Base-by-base conservation (phyloP, 1,284 basidiomycete genomes). In the Cryptococcus maquisensis region DNA sequence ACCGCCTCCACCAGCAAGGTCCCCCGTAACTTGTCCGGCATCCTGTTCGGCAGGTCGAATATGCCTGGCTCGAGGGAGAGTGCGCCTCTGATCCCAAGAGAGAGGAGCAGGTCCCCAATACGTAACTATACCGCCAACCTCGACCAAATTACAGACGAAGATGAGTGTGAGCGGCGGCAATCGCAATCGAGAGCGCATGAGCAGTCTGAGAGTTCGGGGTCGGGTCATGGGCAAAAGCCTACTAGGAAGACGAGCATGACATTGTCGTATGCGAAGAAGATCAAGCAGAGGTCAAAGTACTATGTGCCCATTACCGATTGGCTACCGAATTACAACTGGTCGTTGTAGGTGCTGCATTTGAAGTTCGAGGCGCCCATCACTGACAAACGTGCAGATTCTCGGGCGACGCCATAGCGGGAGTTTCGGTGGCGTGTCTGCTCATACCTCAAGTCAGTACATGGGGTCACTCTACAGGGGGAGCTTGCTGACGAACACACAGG, bases 401-500 rank as follows among this genome's bases (percentile, higher is more conserved):
- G 8, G 90, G 90, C 12, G 92, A 96, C 73, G 64, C 90, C 8
- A 79, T 90, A 0, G 89, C 90, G 13, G 93, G 91, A 4, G 67
- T 93, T 16, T 93, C 92, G 0, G 84, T 78, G 6, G 88, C 92
- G 8, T 90, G 87, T 57, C 85, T 96, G 77, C 81, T 96, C 46
- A 89, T 96, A 61, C 93, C 93, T 3, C 90, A 92, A 72, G 90
- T 72, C 46, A 28, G 67, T 48, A 13, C 2, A 13, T 16, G 15
- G n/a, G 4, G 24, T 18, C 20, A 42, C 38, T 13, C 26, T 41
- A 3, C 38, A 9, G 21, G 18, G 44, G 5, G 9, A n/a, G 40
- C 49, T 46, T 15, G 40, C 36, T 13, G 3, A 26, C 15, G 18
- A 15, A 10, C 28, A 21, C 18, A 12, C 56, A 76, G 69, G 67